phyloP scores from a whole-genome alignment of 2,329 filamentous ascomycete species.

The Scleromitrula shiraiana region DNA sequence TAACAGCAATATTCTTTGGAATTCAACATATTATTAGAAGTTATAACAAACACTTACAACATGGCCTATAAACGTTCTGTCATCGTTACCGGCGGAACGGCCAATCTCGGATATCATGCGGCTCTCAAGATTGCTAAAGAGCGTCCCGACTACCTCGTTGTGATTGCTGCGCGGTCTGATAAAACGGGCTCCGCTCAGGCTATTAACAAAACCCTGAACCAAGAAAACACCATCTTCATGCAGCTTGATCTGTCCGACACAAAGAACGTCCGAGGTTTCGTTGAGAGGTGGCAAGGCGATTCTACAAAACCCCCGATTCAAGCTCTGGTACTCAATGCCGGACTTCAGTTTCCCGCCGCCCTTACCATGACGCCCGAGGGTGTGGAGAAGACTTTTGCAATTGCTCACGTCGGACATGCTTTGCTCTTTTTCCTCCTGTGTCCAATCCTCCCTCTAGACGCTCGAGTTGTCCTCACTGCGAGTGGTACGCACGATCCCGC shows the following conservation, averaged over 20 bases:
- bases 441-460: slow-evolving; percentile 32
- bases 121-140: slow-evolving; percentile 34
- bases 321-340: slow-evolving; percentile 41
- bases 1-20: too few relatives aligned
- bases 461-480: slow-evolving; percentile 38
- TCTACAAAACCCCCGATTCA: slow-evolving; percentile 33
- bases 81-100: slow-evolving; percentile 41
- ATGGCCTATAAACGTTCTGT: slow-evolving; percentile 22
- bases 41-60: neutral
- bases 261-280: slow-evolving; percentile 29
- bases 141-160: slow-evolving; percentile 34
- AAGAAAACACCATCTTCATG: slow-evolving; percentile 36
- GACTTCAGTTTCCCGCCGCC: slow-evolving; percentile 32
- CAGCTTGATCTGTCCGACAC: slow-evolving; percentile 25
- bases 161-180: slow-evolving; percentile 39
- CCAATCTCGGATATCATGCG: slow-evolving; percentile 36
- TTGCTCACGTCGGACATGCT: slow-evolving; percentile 43
- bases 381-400: slow-evolving; percentile 40
- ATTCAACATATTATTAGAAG: too few relatives aligned
- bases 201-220: slow-evolving; percentile 36
- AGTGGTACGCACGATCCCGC: slow-evolving; percentile 42
- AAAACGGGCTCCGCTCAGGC: slow-evolving; percentile 3
- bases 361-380: slow-evolving; percentile 34
- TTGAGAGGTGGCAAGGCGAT: neutral
- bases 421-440: slow-evolving; percentile 41